Evolutionary conservation across 2,329 filamentous ascomycete genomes (phyloP).

Genomic region (Trichoderma sp.): DNA sequence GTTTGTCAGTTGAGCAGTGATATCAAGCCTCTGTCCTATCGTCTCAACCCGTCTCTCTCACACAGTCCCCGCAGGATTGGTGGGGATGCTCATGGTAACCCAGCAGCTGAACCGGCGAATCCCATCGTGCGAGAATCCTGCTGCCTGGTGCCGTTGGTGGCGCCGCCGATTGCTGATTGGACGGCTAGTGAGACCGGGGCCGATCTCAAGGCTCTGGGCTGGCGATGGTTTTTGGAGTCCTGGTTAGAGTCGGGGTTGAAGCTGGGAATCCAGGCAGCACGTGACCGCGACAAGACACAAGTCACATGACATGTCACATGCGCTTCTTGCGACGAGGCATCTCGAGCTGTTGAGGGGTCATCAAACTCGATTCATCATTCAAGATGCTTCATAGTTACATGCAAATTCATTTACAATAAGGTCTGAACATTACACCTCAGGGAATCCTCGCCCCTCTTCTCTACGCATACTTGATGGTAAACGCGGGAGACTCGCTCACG

Average conservation of each 20-base stretch:
- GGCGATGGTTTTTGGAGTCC: neutral
- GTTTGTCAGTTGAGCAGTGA: no score
- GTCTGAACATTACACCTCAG: neutral
- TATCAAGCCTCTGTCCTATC: no score
- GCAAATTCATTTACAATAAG: neutral
- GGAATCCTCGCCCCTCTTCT: neutral
- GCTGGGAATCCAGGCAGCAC: neutral
- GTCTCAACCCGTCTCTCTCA: neutral
- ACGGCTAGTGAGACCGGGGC: constrained; percentile 20
- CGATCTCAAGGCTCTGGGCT: constrained; percentile 5
- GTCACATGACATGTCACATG: no score
- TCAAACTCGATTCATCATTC: no score
- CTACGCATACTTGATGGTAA: constrained; percentile 49
- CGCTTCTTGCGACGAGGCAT: no score
- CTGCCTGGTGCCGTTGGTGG: constrained; percentile 27
- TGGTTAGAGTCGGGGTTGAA: neutral
- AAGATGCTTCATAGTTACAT: no score
- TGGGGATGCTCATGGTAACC: constrained; percentile 10
- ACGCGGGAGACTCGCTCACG: constrained; percentile 44
- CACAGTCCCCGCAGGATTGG: constrained; percentile 22
- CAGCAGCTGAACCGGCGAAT: constrained; percentile 13
- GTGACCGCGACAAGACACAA: neutral
- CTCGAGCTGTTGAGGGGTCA: no score
- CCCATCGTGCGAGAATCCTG: constrained; percentile 25
- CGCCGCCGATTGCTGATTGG: constrained; percentile 22